These are phyloP conservation scores for Bolboschoenus planiculmis DNA, from an alignment of 176 grass and related monocot species.

Conservation along the genomic window DNA sequence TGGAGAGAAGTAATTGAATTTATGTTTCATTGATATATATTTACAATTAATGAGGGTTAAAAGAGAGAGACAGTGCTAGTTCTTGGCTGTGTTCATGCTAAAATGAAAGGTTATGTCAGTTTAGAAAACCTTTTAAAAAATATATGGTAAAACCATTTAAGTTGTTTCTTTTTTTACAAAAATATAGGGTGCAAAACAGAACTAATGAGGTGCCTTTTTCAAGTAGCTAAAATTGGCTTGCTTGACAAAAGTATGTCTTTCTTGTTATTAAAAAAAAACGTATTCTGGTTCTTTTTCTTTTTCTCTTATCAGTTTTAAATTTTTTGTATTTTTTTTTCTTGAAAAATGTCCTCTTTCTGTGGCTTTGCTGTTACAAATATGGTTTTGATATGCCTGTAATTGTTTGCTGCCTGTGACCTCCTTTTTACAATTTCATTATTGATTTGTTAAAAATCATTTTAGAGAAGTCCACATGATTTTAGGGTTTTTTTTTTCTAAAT, in stretches of 20 bases:
- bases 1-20: neutral
- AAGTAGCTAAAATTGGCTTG: conserved; percentile 1
- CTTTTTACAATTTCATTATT: neutral
- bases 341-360: neutral
- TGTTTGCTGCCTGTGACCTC: neutral
- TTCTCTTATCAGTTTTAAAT: neutral
- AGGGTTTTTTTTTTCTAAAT: neutral
- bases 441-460: neutral
- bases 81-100: neutral
- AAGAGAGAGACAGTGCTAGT: conserved; percentile 5
- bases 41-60: neutral
- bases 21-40: neutral
- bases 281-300: neutral
- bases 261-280: neutral
- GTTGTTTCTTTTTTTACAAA: neutral
- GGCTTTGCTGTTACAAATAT: neutral
- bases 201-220: neutral
- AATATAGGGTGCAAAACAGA: neutral
- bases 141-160: neutral
- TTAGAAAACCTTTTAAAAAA: neutral
- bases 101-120: neutral
- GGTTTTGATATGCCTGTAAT: neutral
- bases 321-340: neutral
- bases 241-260: neutral
- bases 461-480: neutral